Evolutionary conservation across 495 filamentous ascomycete genomes (phyloP), one percentile per base, ranked within the genome.

Genomic region (Haplographium delicatum): DNA sequence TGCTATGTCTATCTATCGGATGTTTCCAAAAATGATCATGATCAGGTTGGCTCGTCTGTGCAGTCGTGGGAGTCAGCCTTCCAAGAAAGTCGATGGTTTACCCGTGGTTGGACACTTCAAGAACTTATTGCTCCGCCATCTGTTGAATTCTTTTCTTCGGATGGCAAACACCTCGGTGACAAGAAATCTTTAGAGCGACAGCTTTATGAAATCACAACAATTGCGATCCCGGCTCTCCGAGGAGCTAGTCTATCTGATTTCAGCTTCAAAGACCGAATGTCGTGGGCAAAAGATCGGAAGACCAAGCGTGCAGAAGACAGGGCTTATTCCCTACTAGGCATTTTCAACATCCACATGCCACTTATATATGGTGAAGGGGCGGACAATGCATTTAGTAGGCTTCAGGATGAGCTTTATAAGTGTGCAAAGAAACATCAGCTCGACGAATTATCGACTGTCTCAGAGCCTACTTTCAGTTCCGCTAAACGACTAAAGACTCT

Each of bases 231-330:
- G 4, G 61, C 54, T 27, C 54, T 68, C 20, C 49, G 44, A 35
- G 48, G 45, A 22, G 20, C 26, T 15, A 30, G 39, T 22, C 44
- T 50, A 20, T 57, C 37, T 20, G 33, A 20, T 1, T 56, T 59
- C 27, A 50, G 20, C 26, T 33, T 61, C 16, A 44, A 46, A 2
- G 56, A 63, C 30, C 49, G 65, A 24, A 62, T 72, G 48, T 58
- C 57, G 5, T 72, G 67, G 69, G 62, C 67, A 10, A 46, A 59
- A 7, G 42, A 47, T 23, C 59, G 69, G n/a, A 27, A 49, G 9
- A 69, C 67, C 1, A 64, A 57, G 1, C 31, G 53, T 4, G 45
- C 51, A n/a, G 69, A 72, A 53, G 69, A 72, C 44, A 42, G 49
- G 27, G 67, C 67, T 1, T 71, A 71, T 38, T 67, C 57, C 5